Evolutionary conservation across 1,284 basidiomycete species (phyloP), one percentile per base, ranked within the genome.

Genomic region (Marasmius oreades): DNA sequence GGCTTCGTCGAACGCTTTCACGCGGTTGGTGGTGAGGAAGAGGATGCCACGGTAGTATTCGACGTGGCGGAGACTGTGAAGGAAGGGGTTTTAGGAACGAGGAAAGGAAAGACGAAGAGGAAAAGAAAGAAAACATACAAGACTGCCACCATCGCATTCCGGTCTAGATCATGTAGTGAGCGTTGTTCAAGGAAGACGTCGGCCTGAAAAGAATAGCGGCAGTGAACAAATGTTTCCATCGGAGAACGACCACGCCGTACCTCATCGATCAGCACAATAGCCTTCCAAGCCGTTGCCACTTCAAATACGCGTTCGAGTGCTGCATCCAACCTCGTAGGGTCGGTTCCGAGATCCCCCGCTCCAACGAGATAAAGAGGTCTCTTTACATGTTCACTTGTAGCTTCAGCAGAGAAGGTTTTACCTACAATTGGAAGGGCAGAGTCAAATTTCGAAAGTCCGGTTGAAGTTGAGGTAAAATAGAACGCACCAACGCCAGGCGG

Each of bases 1-100:
- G 11, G 84, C 85, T 61, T 82, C 80, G 65, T 86, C 85, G 66
- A 86, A 86, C 2, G 78, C 74, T 58, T 79, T 77, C 50, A 86
- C 78, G 37, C 84, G 77, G 65, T 86, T 86, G 20, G 84, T 86
- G 22, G 85, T 86, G 46, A 88, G 73, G 75, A 88, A 85, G 52
- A 87, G 76, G 64, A 85, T 81, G 3, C 82, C 82, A 42, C 78
- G 78, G 68, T 85, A 83, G 66, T 85, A 86, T 65, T 86, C 84
- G 53, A 53, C 61, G 47, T 11, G 55, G 56, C 16, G 37, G 36
- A 52, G n/a, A 20, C 45, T 3, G 46, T 11, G 24, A 31, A 45
- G 36, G 14, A 2, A 43, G 12, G 48, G n/a, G n/a, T n/a, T n/a
- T n/a, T n/a, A 51, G 28, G 1, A 58, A 34, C 12, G 24, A 53